Evolutionary conservation across 371 early-diverging fungal species (phyloP).

Genomic region (Lichtheimia corymbifera): DNA sequence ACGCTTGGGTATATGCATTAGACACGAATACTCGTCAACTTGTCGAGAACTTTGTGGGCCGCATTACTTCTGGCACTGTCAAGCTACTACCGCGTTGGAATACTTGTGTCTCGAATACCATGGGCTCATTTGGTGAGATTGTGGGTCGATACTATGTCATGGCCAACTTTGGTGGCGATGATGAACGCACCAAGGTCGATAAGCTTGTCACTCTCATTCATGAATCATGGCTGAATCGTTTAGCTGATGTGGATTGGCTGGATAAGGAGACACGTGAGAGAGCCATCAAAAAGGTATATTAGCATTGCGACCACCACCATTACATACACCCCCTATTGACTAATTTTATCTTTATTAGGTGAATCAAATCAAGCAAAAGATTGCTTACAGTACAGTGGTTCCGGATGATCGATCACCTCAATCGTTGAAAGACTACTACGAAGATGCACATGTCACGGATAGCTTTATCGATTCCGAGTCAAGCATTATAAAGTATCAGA

Average conservation of each 20-base stretch:
- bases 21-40: conserved; percentile 20
- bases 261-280: conserved; percentile 46
- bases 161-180: conserved; percentile 42
- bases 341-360: conserved; percentile 15
- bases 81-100: conserved; percentile 43
- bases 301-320: background rate
- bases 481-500: conserved; percentile 23
- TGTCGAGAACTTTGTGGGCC: conserved; percentile 19
- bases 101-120: conserved; percentile 42
- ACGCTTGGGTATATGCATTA: conserved; percentile 1
- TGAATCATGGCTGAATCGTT: conserved; percentile 35
- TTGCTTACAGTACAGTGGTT: conserved; percentile 49
- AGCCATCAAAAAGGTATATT: conserved; percentile 45
- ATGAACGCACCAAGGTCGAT: conserved; percentile 24
- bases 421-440: conserved; percentile 47
- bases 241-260: conserved; percentile 51
- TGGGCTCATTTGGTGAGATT: conserved; percentile 47
- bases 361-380: conserved; percentile 36
- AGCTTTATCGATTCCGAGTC: conserved; percentile 51
- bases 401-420: conserved; percentile 52
- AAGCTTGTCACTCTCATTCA: conserved; percentile 36
- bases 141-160: conserved; percentile 59
- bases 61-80: conserved; percentile 30
- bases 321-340: background rate
- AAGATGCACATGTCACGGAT: conserved; percentile 20